Evolutionary conservation across 225 moss, liverwort and hornwort species (phyloP).

Genomic region (Rhytidiadelphus loreus): DNA sequence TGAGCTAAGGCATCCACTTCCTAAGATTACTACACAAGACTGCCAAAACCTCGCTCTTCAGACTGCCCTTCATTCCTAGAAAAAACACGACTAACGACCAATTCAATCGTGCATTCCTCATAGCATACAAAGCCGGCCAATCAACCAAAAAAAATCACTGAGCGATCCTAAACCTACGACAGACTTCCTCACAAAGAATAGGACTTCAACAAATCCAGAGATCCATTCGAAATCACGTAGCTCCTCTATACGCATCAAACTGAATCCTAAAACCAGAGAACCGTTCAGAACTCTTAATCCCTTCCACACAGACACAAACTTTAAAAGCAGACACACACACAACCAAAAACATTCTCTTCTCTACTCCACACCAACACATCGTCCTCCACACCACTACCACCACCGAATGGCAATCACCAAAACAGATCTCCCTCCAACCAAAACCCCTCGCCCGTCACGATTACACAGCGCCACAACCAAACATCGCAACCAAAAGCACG

Average conservation of each 20-base stretch:
- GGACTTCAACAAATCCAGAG: neutral
- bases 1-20: neutral
- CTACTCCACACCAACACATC: neutral
- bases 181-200: neutral
- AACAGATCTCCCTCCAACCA: neutral
- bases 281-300: neutral
- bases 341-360: neutral
- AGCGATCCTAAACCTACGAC: neutral
- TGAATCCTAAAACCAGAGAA: neutral
- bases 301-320: neutral
- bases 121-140: neutral
- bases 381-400: neutral
- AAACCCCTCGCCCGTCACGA: neutral
- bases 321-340: neutral
- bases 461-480: neutral
- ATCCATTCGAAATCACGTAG: neutral
- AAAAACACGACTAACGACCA: neutral
- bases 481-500: neutral
- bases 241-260: neutral
- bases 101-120: neutral
- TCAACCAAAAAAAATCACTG: neutral
- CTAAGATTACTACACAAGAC: neutral
- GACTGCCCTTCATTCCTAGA: neutral
- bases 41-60: neutral
- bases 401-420: neutral